Evolutionary conservation across 345 rosid species (phyloP).

Genomic region (Aquilaria malaccensis): DNA sequence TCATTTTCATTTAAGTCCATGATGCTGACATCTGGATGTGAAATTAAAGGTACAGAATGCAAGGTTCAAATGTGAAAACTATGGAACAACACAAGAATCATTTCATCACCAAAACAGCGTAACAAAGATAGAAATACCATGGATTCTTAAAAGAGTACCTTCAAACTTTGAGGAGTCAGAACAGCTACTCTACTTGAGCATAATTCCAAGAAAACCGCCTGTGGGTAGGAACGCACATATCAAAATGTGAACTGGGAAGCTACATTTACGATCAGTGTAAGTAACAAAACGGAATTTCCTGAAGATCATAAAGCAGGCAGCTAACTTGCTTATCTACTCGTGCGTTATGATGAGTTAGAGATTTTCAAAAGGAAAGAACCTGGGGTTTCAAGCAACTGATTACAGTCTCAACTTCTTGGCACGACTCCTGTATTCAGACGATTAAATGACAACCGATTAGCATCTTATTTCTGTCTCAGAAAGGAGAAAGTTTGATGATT

Average conservation of each 20-base stretch:
- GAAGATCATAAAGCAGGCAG: conserved; percentile 11
- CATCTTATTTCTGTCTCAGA: no score
- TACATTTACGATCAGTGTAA: no score
- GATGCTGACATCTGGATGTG: no score
- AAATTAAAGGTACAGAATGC: neutral
- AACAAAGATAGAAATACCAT: neutral
- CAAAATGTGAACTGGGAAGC: no score
- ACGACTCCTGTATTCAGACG: conserved; percentile 63
- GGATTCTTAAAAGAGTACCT: conserved; percentile 35
- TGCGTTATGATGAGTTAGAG: conserved; percentile 18
- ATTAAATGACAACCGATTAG: neutral
- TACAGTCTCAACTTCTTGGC: conserved; percentile 76
- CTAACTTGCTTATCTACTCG: conserved; percentile 18
- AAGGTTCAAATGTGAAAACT: neutral
- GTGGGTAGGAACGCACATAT: neutral
- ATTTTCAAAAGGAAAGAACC: conserved; percentile 44
- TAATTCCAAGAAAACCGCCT: conserved; percentile 94
- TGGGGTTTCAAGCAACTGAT: conserved; percentile 76
- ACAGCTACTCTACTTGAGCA: conserved; percentile 78
- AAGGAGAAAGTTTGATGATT: neutral
- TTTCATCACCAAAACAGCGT: neutral
- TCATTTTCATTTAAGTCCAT: no score
- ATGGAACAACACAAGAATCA: neutral
- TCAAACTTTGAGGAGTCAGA: conserved; percentile 71
- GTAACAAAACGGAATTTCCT: no score